Evolutionary conservation across 75 land plant genomes (phyloP).

Genomic region (Picea glauca): DNA sequence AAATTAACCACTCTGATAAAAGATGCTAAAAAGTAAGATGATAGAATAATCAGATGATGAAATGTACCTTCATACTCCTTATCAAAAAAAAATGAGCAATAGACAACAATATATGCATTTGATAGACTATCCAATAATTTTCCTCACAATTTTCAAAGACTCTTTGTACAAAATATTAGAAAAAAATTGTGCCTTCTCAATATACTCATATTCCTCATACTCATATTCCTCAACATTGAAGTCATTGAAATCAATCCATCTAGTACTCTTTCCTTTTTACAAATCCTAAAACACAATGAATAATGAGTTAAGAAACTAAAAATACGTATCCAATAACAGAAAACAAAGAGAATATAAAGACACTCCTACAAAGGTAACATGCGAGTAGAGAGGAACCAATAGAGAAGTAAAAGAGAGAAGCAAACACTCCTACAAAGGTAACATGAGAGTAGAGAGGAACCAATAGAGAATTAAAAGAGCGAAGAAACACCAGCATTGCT

Average conservation of each 20-base stretch:
- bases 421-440: too few relatives aligned
- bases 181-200: constrained; percentile 26
- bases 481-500: too few relatives aligned
- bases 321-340: too few relatives aligned
- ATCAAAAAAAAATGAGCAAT: neutral
- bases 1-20: too few relatives aligned
- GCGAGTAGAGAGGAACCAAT: too few relatives aligned
- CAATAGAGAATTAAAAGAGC: too few relatives aligned
- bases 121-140: neutral
- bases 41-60: neutral
- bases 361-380: too few relatives aligned
- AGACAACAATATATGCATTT: neutral
- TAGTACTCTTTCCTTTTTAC: constrained; percentile 29
- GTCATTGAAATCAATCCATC: constrained; percentile 42
- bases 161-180: neutral
- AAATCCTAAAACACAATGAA: constrained; percentile 21
- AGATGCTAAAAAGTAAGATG: neutral
- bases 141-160: neutral
- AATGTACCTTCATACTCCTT: constrained; percentile 32
- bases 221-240: constrained; percentile 50
- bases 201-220: constrained; percentile 51
- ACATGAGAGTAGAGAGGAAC: too few relatives aligned
- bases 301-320: too few relatives aligned
- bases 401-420: too few relatives aligned
- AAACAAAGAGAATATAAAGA: too few relatives aligned